Base-by-base conservation (phyloP, 176 grass and related monocot genomes). In the Oryza nivara region DNA sequence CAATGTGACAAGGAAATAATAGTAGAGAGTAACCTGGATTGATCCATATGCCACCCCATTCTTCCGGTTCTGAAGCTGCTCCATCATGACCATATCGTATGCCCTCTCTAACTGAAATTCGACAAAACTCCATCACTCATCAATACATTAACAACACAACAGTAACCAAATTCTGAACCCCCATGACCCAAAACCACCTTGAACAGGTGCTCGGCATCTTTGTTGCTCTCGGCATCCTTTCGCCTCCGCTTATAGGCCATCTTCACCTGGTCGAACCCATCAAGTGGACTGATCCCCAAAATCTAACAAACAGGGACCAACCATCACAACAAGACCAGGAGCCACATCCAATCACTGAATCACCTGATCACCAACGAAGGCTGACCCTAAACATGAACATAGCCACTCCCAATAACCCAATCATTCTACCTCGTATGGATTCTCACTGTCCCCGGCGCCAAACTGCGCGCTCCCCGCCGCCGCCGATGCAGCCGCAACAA, bases 41-140 rank as follows among this genome's bases (percentile, higher is more conserved):
- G 85, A 89, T 46, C 85, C 85, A 92, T 81, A 88, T 60, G 80
- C 13, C 3, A 88, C 25, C 1, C 89, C 82, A 84, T 90, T 88
- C 63, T 94, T 94, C 70, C 82, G 49, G 64, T 92, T 92, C 72
- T 88, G 89, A 30, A 97, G 63, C 67, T 94, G 89, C 40, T 82
- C 73, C 82, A 89, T 90, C 88, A 97, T 97, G 64, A 90, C 74
- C 43, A 9, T 90, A 67, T 92, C 69, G 20, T 97, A 94, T 48
- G 89, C 89, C 44, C 20, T 92, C 48, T 94, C 85, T 40, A 97
- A 75, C 87, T 97, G 80, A 88, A 84, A 92, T 7, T 17, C 22
- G 84, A 74, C 69, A 41, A 67, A 44, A 36, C 14, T 14, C 23
- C 5, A 73, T 41, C 11, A 80, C 5, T 54, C 28, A 75, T 49